phyloP scores from a whole-genome alignment of 495 filamentous ascomycete species.

The Rhypophila decipiens region DNA sequence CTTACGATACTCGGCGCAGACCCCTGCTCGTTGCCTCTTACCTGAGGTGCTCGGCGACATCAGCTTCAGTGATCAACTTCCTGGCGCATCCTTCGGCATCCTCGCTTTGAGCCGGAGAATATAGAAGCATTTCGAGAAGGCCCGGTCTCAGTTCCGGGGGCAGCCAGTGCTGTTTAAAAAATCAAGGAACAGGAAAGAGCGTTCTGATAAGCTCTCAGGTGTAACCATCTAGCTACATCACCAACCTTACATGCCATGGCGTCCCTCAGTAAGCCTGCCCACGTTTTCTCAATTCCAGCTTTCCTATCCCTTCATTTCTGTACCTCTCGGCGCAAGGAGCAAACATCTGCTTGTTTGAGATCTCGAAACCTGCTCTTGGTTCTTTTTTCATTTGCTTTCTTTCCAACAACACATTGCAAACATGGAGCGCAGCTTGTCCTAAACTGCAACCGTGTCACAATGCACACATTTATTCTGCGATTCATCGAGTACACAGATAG shows the following conservation, averaged over 20 bases:
- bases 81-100: no score
- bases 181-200: not conserved
- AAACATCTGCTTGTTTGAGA: no score
- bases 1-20: no score
- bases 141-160: not conserved
- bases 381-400: not conserved
- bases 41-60: no score
- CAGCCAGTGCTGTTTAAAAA: not conserved
- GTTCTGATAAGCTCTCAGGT: not conserved
- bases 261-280: slow-evolving; percentile 30
- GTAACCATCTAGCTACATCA: not conserved
- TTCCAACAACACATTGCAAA: not conserved
- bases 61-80: no score
- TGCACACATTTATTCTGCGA: not conserved
- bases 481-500: slow-evolving; percentile 7
- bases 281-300: slow-evolving; percentile 7
- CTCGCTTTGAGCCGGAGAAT: not conserved
- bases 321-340: no score
- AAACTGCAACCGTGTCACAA: not conserved
- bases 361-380: slow-evolving; percentile 1
- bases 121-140: not conserved
- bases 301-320: slow-evolving; percentile 1
- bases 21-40: no score
- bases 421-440: slow-evolving; percentile 5
- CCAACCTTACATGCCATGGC: slow-evolving; percentile 20